Evolutionary conservation across 2,329 filamentous ascomycete species (phyloP), one percentile per base, ranked within the genome.

Genomic region (Chalaropsis thielavioides): DNA sequence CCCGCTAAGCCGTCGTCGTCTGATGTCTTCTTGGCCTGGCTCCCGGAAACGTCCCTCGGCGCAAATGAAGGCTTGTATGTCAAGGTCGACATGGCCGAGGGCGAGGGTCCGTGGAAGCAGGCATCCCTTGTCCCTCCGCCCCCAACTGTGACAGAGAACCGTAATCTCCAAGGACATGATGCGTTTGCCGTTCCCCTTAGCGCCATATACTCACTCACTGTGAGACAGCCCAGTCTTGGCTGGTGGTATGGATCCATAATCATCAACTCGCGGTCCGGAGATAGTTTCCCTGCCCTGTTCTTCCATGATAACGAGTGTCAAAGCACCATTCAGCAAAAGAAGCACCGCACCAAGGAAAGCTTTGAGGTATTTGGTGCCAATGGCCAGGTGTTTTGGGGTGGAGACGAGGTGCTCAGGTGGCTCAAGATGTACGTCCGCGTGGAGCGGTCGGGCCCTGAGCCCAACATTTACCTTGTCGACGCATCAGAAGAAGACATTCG

Each of bases 181-280:
- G 85, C 94, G 1, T 99, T 99, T 72, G 91, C 92, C 1, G 82
- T 99, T 5, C 94, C 94, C 1, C 82, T 97, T 38, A 90, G 85
- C 69, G 89, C 92, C 68, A 87, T 99, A 67, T 99, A 95, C 75
- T 95, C 90, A 35, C 80, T 99, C 4, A 80, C 96, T 7, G 86
- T 99, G 46, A 85, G 94, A 1, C 92, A 92, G 2, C 95, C 94
- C 4, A 96, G 90, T 73, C 76, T 96, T 7, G 95, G 94, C 17
- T 99, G 94, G 95, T 99, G 94, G 94, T 96, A 95, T 73, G 94
- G 94, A 41, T 96, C 91, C 68, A 76, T 99, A 35, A 87, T 99
- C 66, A 90, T 99, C 77, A 99, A 99, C 73, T 90, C 89, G 0
- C 81, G 89, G 13, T 85, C 88, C 0, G 95, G 95, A 2, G 92